Evolutionary conservation across 164 flowering plant species (phyloP).

Genomic region (Pachysandra terminalis): DNA sequence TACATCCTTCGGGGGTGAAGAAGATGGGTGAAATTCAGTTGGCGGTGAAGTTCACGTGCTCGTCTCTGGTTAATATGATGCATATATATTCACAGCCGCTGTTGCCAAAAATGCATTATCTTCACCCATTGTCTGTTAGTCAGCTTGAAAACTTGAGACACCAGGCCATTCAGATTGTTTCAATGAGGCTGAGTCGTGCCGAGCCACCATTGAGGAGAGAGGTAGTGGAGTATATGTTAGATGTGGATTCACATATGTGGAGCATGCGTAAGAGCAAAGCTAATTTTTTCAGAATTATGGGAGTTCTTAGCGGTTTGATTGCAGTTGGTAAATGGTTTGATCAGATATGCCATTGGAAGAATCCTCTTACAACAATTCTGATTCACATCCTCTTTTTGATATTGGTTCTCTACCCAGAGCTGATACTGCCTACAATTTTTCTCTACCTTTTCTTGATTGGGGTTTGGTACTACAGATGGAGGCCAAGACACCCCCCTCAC

Average conservation of each 20-base stretch:
- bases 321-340: constrained; percentile 76
- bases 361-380: constrained; percentile 75
- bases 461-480: constrained; percentile 60
- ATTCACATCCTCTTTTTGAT: constrained; percentile 74
- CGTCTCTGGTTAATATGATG: constrained; percentile 70
- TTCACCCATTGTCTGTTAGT: constrained; percentile 61
- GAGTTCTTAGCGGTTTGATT: constrained; percentile 58
- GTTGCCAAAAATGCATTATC: constrained; percentile 77
- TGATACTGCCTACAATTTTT: constrained; percentile 77
- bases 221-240: constrained; percentile 79
- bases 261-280: constrained; percentile 85
- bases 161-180: constrained; percentile 81
- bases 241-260: constrained; percentile 82
- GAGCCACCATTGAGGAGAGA: constrained; percentile 83
- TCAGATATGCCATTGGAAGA: constrained; percentile 78
- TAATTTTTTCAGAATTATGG: constrained; percentile 76
- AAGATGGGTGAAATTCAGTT: constrained; percentile 83
- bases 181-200: constrained; percentile 68
- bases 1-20: constrained; percentile 73
- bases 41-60: constrained; percentile 79
- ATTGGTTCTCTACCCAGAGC: constrained; percentile 74
- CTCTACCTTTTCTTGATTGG: constrained; percentile 79
- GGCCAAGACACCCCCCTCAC: constrained; percentile 73
- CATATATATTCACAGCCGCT: constrained; percentile 69
- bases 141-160: constrained; percentile 81